Base-by-base conservation (phyloP, 345 rosid genomes). In the Boechera divaricarpa region DNA sequence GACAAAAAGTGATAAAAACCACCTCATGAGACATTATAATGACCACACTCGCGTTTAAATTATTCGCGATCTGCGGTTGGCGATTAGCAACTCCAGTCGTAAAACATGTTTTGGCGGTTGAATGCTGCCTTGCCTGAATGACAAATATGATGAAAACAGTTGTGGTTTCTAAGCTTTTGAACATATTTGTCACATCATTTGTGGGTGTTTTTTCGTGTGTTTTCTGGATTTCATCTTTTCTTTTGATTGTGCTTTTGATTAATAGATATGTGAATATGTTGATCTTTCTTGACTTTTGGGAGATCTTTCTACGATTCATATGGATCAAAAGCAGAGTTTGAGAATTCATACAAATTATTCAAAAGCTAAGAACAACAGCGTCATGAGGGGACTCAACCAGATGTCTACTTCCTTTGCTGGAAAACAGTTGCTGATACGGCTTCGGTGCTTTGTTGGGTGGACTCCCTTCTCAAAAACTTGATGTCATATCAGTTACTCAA, bases 401-500 rank as follows among this genome's bases (percentile, higher is more conserved):
- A 95, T n/a, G 88, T 86, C 9, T 96, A 83, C 90, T 91, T 95
- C 68, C 84, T 92, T 85, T 92, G 99, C 89, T 92, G 99, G 88
- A 89, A 92, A 75, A 91, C 75, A 10, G 42, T 39, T 39, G 42
- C 42, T 39, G 42, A 9, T 39, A 1, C 42, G 42, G 10, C 4
- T 39, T 2, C 10, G 42, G 42, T 39, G 38, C 38, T 35, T 7
- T 8, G 38, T 35, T 35, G 38, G 9, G 29, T 28, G 29, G 29
- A 28, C 29, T 28, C 29, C 2, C 38, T 35, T 35, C 9, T 39
- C 42, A 39, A 39, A 39, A 39, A 10, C 12, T 9, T 39, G 42
- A 4, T 39, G 42, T 39, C 12, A 39, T 8, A 39, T 39, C 42
- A 39, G 10, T 9, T 9, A 39, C 42, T 9, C 42, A 10, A 39